Percentiles rank a stretch among this genome's conserved stretches.
Evolutionary conservation across 768 basidiomycete species (phyloP).

Genomic region (Chiua virens): DNA sequence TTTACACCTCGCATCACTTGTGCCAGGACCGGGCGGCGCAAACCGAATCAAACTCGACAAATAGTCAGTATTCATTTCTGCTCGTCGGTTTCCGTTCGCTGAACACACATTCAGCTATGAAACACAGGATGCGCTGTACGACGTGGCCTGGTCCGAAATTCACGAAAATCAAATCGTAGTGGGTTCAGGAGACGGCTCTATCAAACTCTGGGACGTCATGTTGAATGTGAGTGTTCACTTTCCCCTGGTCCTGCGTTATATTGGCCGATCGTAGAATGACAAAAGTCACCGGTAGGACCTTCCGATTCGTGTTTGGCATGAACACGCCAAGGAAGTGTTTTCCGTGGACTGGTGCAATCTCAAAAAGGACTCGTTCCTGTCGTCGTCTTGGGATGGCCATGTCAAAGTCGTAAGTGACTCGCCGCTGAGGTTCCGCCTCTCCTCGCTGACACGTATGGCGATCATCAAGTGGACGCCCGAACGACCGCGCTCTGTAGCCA

Average conservation of each 20-base stretch:
- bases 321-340: conserved; percentile 91
- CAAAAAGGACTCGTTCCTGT: conserved; percentile 83
- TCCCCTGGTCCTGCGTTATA: neutral
- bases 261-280: conserved; percentile 29
- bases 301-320: conserved; percentile 91
- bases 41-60: conserved; percentile 58
- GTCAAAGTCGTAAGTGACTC: conserved; percentile 73
- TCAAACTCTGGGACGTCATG: conserved; percentile 88
- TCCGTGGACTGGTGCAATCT: conserved; percentile 96
- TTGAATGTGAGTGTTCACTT: conserved; percentile 59
- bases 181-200: conserved; percentile 81
- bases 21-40: conserved; percentile 44
- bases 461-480: conserved; percentile 87
- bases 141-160: conserved; percentile 91
- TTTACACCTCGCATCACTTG: conserved; percentile 64
- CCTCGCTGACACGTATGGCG: conserved; percentile 10
- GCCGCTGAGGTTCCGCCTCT: neutral
- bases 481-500: conserved; percentile 71
- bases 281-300: conserved; percentile 59
- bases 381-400: conserved; percentile 89
- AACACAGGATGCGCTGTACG: conserved; percentile 87
- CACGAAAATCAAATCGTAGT: conserved; percentile 93
- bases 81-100: conserved; percentile 2
- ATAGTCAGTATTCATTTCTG: conserved; percentile 48
- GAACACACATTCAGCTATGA: conserved; percentile 58